These are phyloP conservation scores for Bassia scoparia DNA, from an alignment of 148 eudicot species.

Conservation along the genomic window DNA sequence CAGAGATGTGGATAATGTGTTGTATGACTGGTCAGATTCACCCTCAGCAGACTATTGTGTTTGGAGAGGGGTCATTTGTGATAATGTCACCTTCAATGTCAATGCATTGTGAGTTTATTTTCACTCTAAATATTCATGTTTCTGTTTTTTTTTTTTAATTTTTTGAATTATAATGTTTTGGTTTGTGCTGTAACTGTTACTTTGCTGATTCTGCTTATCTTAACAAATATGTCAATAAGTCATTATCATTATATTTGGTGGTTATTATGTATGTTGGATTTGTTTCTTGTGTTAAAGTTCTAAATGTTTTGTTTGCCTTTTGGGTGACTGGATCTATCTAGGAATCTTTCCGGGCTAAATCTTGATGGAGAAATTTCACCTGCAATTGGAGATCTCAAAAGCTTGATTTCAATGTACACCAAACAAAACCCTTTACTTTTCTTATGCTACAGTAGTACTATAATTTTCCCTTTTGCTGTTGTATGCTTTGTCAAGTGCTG, in stretches of 20 bases:
- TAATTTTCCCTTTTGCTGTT: not conserved
- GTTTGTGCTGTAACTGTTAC: not conserved
- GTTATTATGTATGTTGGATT: slow-evolving; percentile 6
- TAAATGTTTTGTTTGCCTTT: slow-evolving; percentile 26
- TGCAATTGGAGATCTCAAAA: slow-evolving; percentile 74
- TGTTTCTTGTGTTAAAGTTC: slow-evolving; percentile 15
- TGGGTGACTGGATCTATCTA: slow-evolving; percentile 31
- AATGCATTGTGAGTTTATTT: slow-evolving; percentile 61
- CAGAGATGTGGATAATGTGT: slow-evolving; percentile 86
- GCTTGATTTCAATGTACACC: slow-evolving; percentile 62
- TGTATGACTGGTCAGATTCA: slow-evolving; percentile 95
- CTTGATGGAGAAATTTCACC: slow-evolving; percentile 97
- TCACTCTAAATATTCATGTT: not conserved
- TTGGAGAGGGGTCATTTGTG: slow-evolving; percentile 94
- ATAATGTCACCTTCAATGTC: slow-evolving; percentile 78
- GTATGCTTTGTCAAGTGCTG: not conserved
- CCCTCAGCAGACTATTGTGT: slow-evolving; percentile 80
- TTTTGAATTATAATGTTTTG: not conserved
- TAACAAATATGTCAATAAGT: slow-evolving; percentile 1
- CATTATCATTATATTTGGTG: slow-evolving; percentile 4
- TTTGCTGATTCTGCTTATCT: not conserved
- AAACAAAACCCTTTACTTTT: slow-evolving; percentile 3
- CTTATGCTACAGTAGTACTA: not conserved
- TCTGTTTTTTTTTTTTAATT: not conserved
- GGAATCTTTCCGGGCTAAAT: slow-evolving; percentile 86